These are phyloP conservation scores for Santalum album DNA, from an alignment of 164 flowering plant species.

Conservation along the genomic window DNA sequence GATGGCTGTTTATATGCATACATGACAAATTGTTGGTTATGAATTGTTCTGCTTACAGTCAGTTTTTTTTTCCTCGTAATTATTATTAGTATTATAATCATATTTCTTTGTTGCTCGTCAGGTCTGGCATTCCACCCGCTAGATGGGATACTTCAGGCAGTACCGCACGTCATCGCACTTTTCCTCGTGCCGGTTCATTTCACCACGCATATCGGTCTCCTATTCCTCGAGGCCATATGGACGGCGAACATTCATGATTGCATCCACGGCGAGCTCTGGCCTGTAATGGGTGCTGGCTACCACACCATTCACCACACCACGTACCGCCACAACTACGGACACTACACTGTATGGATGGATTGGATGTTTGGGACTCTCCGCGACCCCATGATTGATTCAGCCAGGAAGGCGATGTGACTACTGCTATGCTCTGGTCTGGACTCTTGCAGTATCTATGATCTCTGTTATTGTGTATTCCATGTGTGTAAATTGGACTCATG, in stretches of 20 bases:
- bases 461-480: no score
- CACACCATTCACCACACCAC: slow-evolving; percentile 98
- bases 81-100: no score
- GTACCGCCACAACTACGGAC: slow-evolving; percentile 90
- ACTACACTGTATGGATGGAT: slow-evolving; percentile 92
- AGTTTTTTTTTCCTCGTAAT: no score
- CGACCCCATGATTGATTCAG: slow-evolving; percentile 42
- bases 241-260: slow-evolving; percentile 96
- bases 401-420: slow-evolving; percentile 26
- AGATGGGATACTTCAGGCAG: slow-evolving; percentile 89
- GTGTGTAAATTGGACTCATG: no score
- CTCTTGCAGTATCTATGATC: no score
- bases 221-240: slow-evolving; percentile 81
- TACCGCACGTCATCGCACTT: slow-evolving; percentile 78
- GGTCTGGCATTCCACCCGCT: slow-evolving; percentile 96
- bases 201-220: slow-evolving; percentile 55
- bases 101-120: no score
- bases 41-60: no score
- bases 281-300: slow-evolving; percentile 94
- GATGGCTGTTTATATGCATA: no score
- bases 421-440: no score
- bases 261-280: slow-evolving; percentile 83
- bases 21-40: no score
- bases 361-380: slow-evolving; percentile 94
- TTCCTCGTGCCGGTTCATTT: slow-evolving; percentile 78